Conservation (phyloP, 2,329 filamentous ascomycete species). For the Colletotrichum incanum region DNA sequence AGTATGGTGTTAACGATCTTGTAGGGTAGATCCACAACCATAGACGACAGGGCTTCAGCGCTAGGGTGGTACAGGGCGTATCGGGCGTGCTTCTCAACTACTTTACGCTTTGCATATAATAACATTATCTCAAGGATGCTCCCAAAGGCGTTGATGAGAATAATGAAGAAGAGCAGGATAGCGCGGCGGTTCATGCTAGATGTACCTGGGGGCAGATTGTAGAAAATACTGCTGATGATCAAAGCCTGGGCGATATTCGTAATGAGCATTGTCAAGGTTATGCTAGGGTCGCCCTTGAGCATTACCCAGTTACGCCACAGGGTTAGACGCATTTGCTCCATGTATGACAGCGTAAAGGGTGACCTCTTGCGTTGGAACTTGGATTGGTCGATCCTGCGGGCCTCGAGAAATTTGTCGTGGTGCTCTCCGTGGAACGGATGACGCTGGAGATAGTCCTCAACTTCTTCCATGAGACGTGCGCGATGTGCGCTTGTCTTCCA, state of each 20-base stretch:
- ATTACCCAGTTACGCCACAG: conserved; percentile 58
- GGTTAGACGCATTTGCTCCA: conserved; percentile 62
- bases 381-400: conserved; percentile 37
- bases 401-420: conserved; percentile 31
- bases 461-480: conserved; percentile 49
- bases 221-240: conserved; percentile 69
- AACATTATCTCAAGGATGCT: conserved; percentile 56
- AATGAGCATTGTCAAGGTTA: conserved; percentile 56
- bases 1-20: conserved; percentile 48
- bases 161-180: conserved; percentile 67
- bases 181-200: conserved; percentile 63
- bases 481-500: conserved; percentile 49
- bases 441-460: conserved; percentile 47
- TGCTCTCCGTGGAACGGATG: conserved; percentile 38
- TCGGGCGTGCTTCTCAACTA: conserved; percentile 58
- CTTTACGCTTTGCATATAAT: conserved; percentile 54
- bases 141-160: conserved; percentile 67
- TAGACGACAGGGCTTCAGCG: conserved; percentile 50
- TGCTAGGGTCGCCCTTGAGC: conserved; percentile 57
- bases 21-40: conserved; percentile 55
- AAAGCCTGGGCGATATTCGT: conserved; percentile 65
- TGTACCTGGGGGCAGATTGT: conserved; percentile 59
- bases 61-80: conserved; percentile 59
- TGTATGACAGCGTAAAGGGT: conserved; percentile 63
- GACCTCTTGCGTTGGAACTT: conserved; percentile 61